These are phyloP conservation scores for Oryza glaberrima DNA, from an alignment of 176 grass and related monocot genomes.

Conservation along the genomic window DNA sequence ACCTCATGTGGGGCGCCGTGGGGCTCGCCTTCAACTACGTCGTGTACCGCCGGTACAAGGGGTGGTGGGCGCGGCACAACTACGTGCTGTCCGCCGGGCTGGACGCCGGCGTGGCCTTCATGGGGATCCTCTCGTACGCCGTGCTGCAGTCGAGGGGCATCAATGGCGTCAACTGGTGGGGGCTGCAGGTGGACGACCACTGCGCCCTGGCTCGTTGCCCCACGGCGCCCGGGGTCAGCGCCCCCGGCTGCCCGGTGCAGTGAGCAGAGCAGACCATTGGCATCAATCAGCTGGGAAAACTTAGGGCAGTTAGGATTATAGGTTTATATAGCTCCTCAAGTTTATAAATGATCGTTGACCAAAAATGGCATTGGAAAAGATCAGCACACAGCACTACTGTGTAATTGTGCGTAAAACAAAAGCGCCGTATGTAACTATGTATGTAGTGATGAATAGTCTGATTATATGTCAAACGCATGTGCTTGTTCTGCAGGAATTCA, in stretches of 20 bases:
- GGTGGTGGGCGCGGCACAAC: constrained; percentile 79
- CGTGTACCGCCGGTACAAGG: constrained; percentile 54
- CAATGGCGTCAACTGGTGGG: constrained; percentile 67
- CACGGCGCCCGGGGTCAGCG: constrained; percentile 47
- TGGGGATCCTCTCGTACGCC: constrained; percentile 47
- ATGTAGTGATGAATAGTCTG: neutral
- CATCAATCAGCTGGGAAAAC: neutral
- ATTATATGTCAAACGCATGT: no score
- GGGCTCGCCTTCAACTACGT: constrained; percentile 59
- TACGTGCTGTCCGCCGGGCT: constrained; percentile 67
- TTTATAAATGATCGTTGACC: neutral
- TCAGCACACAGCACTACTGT: neutral
- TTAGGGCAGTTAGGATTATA: neutral
- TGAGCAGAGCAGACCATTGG: neutral
- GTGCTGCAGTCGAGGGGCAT: constrained; percentile 54
- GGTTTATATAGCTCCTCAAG: neutral
- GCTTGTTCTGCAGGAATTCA: no score
- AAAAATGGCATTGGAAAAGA: neutral
- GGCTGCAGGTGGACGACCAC: constrained; percentile 68
- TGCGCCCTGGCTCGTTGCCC: constrained; percentile 56
- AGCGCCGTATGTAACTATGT: neutral
- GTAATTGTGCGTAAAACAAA: neutral
- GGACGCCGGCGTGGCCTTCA: constrained; percentile 62
- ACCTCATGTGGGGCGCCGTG: constrained; percentile 65
- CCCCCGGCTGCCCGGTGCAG: constrained; percentile 31